A percentile compares a stretch with the other conserved stretches of the same genome.
phyloP scores from a whole-genome alignment of 139 green algal genomes.

The Raphidocelis subcapitata region DNA sequence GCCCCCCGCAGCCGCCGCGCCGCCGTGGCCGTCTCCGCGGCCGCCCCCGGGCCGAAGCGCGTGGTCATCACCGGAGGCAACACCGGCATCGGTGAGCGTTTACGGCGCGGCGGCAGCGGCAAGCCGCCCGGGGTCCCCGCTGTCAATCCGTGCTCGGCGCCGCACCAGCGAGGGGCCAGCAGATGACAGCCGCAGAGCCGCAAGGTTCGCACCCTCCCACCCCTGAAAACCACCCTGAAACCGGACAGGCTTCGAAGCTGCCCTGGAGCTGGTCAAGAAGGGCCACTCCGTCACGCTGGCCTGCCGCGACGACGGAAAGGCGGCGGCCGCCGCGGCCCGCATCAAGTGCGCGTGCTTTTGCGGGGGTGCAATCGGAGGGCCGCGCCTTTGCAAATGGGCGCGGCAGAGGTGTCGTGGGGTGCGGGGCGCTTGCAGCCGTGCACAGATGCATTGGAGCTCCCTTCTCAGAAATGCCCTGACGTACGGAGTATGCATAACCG shows the following conservation, averaged over 20 bases:
- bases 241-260: slow-evolving; percentile 78
- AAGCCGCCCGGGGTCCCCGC: not conserved
- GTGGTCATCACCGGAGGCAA: slow-evolving; percentile 50
- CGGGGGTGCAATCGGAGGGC: not conserved
- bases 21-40: not conserved
- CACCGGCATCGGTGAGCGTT: slow-evolving; percentile 20
- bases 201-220: not conserved
- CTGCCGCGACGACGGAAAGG: slow-evolving; percentile 57
- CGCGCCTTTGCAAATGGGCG: not conserved
- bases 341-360: slow-evolving; percentile 36
- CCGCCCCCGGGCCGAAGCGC: slow-evolving; percentile 9
- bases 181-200: not conserved
- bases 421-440: no score
- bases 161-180: not conserved
- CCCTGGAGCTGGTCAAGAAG: slow-evolving; percentile 48
- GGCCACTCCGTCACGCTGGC: slow-evolving; percentile 65
- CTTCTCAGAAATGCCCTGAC: no score
- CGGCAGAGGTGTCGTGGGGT: no score
- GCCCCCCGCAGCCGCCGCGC: no score
- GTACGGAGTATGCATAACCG: no score
- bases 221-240: slow-evolving; percentile 29
- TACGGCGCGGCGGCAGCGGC: no score
- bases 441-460: no score
- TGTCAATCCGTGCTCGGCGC: not conserved
- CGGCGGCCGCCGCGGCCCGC: slow-evolving; percentile 28